Conservation (phyloP, 805 yeast species). For the Ogataea siamensis region DNA sequence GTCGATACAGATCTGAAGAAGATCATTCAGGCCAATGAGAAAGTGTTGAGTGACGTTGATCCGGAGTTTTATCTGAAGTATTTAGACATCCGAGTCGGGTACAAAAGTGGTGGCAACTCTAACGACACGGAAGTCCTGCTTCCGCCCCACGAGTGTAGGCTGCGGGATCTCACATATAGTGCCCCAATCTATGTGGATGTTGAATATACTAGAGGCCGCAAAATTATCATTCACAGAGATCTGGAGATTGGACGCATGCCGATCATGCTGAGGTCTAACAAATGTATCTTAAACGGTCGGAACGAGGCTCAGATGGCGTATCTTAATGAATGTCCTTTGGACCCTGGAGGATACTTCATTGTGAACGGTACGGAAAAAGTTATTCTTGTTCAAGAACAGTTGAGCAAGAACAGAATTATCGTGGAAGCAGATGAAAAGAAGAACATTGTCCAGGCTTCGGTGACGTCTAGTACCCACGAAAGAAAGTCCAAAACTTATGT, state of each 20-base stretch:
- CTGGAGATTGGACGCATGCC: conserved; percentile 98
- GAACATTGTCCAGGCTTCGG: conserved; percentile 93
- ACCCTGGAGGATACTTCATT: conserved; percentile 98
- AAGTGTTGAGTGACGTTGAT: conserved; percentile 89
- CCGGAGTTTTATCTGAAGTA: conserved; percentile 95
- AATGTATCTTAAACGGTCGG: conserved; percentile 81
- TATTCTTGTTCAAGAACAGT: conserved; percentile 93
- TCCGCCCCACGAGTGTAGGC: conserved; percentile 93
- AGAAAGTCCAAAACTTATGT: conserved; percentile 97
- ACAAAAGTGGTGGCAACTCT: conserved; percentile 51
- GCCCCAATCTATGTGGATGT: conserved; percentile 97
- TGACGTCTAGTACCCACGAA: conserved; percentile 96
- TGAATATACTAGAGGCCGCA: conserved; percentile 93
- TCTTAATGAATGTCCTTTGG: conserved; percentile 91
- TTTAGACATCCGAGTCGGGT: conserved; percentile 89
- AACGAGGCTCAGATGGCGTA: conserved; percentile 82
- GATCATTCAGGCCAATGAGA: conserved; percentile 86
- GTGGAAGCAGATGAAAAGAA: conserved; percentile 97
- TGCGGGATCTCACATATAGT: conserved; percentile 89
- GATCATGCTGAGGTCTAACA: conserved; percentile 92
- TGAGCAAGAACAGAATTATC: conserved; percentile 93
- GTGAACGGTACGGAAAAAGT: conserved; percentile 98
- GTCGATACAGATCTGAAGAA: conserved; percentile 91
- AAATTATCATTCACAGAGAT: conserved; percentile 84
- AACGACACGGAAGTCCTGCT: conserved; percentile 57